These are phyloP conservation scores for Beauveria rudraprayagi DNA, from an alignment of 2,329 filamentous ascomycete genomes.

Conservation along the genomic window DNA sequence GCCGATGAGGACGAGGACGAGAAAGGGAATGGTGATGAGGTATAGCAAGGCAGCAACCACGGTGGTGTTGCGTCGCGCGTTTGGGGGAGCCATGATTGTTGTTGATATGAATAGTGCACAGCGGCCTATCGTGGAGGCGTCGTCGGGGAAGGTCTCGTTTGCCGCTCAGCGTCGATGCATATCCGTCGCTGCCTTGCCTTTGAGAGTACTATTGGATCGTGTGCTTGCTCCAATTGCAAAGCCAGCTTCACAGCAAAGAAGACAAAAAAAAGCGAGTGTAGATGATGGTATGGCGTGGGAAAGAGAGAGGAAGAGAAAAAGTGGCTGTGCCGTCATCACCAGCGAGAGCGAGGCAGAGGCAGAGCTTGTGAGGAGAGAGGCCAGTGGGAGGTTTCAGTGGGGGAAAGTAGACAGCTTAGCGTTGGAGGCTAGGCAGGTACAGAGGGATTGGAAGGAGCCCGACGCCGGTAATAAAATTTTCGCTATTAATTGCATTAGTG, in stretches of 20 bases:
- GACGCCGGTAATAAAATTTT: not conserved
- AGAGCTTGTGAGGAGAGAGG: not conserved
- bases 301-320: not conserved
- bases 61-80: conserved; percentile 49
- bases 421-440: too few relatives aligned
- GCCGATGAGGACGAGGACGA: conserved; percentile 72
- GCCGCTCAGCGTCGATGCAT: conserved; percentile 1
- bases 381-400: not conserved
- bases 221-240: not conserved
- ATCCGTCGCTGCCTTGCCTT: not conserved
- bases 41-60: conserved; percentile 61
- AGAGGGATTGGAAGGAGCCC: not conserved
- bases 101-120: not conserved
- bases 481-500: not conserved
- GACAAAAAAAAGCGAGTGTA: not conserved
- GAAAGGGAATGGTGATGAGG: conserved; percentile 65
- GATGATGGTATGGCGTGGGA: not conserved
- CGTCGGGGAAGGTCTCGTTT: not conserved
- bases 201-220: not conserved
- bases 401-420: not conserved
- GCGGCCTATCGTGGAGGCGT: not conserved
- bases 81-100: conserved; percentile 18
- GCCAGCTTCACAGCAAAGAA: not conserved
- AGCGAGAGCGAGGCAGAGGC: not conserved
- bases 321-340: not conserved